phyloP scores from a whole-genome alignment of 805 yeast genomes.

The Ogataea sp. region DNA sequence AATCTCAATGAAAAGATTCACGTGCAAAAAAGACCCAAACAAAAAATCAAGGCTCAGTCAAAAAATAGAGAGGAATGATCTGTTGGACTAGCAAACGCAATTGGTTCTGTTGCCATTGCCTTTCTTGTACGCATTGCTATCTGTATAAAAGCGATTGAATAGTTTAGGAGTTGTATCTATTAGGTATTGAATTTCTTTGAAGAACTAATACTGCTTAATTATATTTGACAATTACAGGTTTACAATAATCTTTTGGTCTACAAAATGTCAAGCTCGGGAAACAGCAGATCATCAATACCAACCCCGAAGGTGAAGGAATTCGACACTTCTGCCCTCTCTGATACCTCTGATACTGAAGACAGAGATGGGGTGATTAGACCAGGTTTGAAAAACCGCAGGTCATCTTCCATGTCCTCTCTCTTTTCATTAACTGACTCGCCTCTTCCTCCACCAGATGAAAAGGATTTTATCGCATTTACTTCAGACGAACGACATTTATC shows the following conservation, averaged over 20 bases:
- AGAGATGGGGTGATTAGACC: not conserved
- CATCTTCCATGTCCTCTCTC: conserved; percentile 30
- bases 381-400: conserved; percentile 15
- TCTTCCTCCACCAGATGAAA: conserved; percentile 68
- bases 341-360: conserved; percentile 14
- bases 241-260: too few species aligned
- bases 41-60: not conserved
- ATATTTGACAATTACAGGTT: too few species aligned
- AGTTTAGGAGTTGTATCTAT: too few species aligned
- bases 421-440: conserved; percentile 49
- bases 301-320: not conserved
- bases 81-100: too few species aligned
- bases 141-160: too few species aligned
- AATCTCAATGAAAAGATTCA: too few species aligned
- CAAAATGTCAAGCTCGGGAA: not conserved
- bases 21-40: not conserved
- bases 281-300: not conserved
- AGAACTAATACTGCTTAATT: too few species aligned
- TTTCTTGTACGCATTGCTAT: too few species aligned
- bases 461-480: conserved; percentile 72
- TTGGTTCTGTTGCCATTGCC: too few species aligned
- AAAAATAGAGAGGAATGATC: too few species aligned
- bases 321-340: conserved; percentile 13
- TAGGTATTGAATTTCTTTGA: too few species aligned
- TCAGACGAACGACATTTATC: conserved; percentile 81